Base-by-base conservation (phyloP, 345 rosid species). In the Moringa oleifera region DNA sequence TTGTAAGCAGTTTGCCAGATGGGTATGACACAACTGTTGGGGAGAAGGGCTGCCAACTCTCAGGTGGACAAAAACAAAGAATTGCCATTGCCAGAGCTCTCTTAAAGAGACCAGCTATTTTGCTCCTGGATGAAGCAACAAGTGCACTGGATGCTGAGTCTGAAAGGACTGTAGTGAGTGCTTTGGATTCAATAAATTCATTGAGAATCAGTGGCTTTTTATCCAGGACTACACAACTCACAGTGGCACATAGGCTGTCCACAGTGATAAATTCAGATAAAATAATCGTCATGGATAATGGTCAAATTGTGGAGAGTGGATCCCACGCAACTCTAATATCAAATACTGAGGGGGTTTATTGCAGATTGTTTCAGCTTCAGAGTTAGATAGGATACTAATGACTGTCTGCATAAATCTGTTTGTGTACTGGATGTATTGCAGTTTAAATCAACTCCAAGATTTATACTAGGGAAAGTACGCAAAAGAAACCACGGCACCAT, bases 51-150 rank as follows among this genome's bases (percentile, higher is more conserved):
- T 77, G 86, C 75, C 86, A 78, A 59, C 81, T 86, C 55, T 83
- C 92, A 0, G 86, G 88, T 3, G 83, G 85, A 19, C 87, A 86
- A 62, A 86, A 86, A 77, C 86, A 86, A 67, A 72, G 88, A 33
- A 71, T 81, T 31, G 83, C 91, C 68, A 81, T 83, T 31, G 85
- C 86, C 11, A 68, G 85, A 62, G 79, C 87, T 45, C 68, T 86
- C 6, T 67, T 86, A 22, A 86, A 83, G 72, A 77, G 70, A 58
- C 88, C 86, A 5, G 75, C 78, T 17, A 79, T 86, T 23, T 59
- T 86, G 70, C 83, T 86, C n/a, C 71, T 87, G 25, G 92, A 92
- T 63, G 96, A 91, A 79, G 95, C 96, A 59, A 92, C 98, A 18
- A 87, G 88, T 33, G 98, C 98, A 5, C 85, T 92, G 10, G 89